A percentile compares a stretch with the other conserved stretches of the same genome.
Evolutionary conservation across 2,329 filamentous ascomycete genomes (phyloP).

Genomic region (Phialocephala sp.): DNA sequence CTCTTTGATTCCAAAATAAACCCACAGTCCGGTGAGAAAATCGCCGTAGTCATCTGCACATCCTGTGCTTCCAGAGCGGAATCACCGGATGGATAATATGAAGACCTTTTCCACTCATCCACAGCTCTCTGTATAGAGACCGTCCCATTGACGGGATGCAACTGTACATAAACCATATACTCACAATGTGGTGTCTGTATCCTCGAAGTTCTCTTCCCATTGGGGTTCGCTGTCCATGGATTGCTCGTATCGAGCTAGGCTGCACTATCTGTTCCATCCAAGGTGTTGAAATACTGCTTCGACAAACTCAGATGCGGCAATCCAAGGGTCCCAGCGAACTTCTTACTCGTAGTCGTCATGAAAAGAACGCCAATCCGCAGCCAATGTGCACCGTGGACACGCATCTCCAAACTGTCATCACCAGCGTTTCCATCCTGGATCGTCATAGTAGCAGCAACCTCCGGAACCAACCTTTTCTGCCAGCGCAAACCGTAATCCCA

Average conservation of each 20-base stretch:
- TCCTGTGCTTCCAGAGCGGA: slow-evolving; percentile 58
- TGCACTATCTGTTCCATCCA: slow-evolving; percentile 67
- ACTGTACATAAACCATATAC: slow-evolving; percentile 83
- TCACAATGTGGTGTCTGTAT: slow-evolving; percentile 75
- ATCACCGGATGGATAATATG: slow-evolving; percentile 64
- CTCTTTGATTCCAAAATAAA: slow-evolving; percentile 71
- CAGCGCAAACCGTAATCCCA: slow-evolving; percentile 40
- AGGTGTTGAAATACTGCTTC: slow-evolving; percentile 60
- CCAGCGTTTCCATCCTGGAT: slow-evolving; percentile 73
- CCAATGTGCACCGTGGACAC: slow-evolving; percentile 85
- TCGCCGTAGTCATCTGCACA: slow-evolving; percentile 65
- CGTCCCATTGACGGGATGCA: slow-evolving; percentile 52
- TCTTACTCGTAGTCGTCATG: slow-evolving; percentile 89
- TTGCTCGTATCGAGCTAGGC: slow-evolving; percentile 63
- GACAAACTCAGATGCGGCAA: slow-evolving; percentile 81
- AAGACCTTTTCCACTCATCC: slow-evolving; percentile 63
- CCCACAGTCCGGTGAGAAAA: slow-evolving; percentile 72
- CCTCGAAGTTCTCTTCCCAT: slow-evolving; percentile 63
- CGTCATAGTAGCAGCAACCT: slow-evolving; percentile 71
- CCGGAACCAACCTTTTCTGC: slow-evolving; percentile 57
- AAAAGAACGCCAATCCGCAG: slow-evolving; percentile 77
- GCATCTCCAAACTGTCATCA: slow-evolving; percentile 79
- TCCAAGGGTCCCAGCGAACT: slow-evolving; percentile 89
- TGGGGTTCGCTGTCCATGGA: slow-evolving; percentile 77
- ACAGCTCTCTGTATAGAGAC: slow-evolving; percentile 48